Evolutionary conservation across 1,139 yeast genomes (phyloP).

Genomic region (Suhomyces bribrorum): DNA sequence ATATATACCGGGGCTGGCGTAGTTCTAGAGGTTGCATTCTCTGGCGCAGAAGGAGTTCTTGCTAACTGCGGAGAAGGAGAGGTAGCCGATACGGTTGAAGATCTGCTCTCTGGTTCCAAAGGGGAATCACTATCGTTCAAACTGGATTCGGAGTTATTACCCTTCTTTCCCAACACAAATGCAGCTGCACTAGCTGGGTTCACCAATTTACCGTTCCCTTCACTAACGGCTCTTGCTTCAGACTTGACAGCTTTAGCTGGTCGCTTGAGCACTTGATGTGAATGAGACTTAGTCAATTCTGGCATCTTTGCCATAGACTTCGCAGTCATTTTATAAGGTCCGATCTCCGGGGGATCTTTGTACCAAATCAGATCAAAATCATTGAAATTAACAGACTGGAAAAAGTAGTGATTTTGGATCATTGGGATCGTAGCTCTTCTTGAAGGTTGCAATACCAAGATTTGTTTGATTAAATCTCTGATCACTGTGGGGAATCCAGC

Average conservation of each 20-base stretch:
- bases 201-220: conserved; percentile 21
- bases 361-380: conserved; percentile 70
- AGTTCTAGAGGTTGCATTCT: neutral
- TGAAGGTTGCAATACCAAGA: conserved; percentile 47
- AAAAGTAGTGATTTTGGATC: conserved; percentile 65
- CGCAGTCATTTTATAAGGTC: conserved; percentile 62
- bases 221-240: conserved; percentile 17
- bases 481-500: conserved; percentile 51
- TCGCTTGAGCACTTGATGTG: conserved; percentile 17
- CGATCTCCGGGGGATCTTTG: conserved; percentile 68
- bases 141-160: conserved; percentile 15
- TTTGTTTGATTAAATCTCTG: conserved; percentile 48
- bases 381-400: conserved; percentile 64
- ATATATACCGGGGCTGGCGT: conserved; percentile 37
- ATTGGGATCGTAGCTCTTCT: conserved; percentile 40
- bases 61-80: neutral
- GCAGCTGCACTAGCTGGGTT: conserved; percentile 51
- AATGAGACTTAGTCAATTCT: conserved; percentile 32
- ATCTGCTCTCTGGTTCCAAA: conserved; percentile 4
- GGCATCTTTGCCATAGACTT: conserved; percentile 60
- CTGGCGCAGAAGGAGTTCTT: neutral
- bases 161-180: conserved; percentile 36
- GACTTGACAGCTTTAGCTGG: conserved; percentile 12
- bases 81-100: conserved; percentile 1
- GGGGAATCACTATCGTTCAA: conserved; percentile 14